Evolutionary conservation across 257 asterid genomes (phyloP).

Genomic region (Hygrophila difformis): DNA sequence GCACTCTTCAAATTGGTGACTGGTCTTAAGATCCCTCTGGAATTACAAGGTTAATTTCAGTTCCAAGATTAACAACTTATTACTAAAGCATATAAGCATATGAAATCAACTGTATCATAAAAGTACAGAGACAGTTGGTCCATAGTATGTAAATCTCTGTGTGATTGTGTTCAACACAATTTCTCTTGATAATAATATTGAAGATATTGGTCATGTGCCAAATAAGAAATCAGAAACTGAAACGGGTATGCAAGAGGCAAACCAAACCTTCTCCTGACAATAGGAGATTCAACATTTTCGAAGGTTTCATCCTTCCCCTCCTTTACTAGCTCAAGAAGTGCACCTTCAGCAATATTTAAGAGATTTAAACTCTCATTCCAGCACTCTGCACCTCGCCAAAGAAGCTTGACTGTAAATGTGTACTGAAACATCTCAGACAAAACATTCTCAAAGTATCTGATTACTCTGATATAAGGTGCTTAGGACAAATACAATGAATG

Average conservation of each 20-base stretch:
- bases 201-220: background rate
- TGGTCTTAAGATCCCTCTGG: conserved; percentile 89
- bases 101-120: too few species aligned
- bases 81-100: background rate
- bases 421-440: conserved; percentile 9
- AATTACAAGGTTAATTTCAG: conserved; percentile 23
- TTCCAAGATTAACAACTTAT: conserved; percentile 10
- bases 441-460: background rate
- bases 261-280: conserved; percentile 69
- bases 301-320: conserved; percentile 19
- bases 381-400: conserved; percentile 82
- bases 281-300: conserved; percentile 22
- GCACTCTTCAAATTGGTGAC: conserved; percentile 60
- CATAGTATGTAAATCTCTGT: background rate
- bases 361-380: conserved; percentile 86
- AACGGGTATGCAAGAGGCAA: conserved; percentile 1
- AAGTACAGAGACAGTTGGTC: too few species aligned
- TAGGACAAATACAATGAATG: conserved; percentile 7
- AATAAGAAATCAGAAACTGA: background rate
- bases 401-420: conserved; percentile 66
- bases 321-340: conserved; percentile 26
- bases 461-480: background rate
- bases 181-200: too few species aligned
- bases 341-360: conserved; percentile 59
- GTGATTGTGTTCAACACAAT: too few species aligned